These are phyloP conservation scores for Cryptococcus hybrid DNA, from an alignment of 1,284 basidiomycete genomes.

Conservation along the genomic window DNA sequence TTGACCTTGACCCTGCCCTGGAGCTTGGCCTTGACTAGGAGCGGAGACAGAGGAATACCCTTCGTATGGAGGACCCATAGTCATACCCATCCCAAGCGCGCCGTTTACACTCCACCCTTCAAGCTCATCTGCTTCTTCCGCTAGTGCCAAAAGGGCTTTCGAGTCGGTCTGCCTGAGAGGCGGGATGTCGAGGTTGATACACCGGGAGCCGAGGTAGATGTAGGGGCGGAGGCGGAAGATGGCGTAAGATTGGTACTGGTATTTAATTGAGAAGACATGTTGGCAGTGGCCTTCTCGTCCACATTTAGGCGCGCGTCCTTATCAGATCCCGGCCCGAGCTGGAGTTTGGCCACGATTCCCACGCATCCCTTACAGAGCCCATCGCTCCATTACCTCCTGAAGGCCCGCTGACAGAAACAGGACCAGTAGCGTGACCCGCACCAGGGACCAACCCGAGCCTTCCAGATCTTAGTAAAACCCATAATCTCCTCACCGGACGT, in stretches of 20 bases:
- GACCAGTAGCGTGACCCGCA: not conserved
- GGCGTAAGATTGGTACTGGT: not conserved
- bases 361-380: slow-evolving; percentile 25
- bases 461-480: slow-evolving; percentile 38
- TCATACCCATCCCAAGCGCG: not conserved
- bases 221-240: not conserved
- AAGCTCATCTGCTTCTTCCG: slow-evolving; percentile 49
- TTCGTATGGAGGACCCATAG: not conserved
- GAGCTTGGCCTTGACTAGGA: not conserved
- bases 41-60: not conserved
- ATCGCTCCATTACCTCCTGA: slow-evolving; percentile 7
- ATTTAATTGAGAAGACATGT: not conserved
- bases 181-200: slow-evolving; percentile 33
- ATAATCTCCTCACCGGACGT: slow-evolving; percentile 53
- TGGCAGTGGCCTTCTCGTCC: not conserved
- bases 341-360: slow-evolving; percentile 31
- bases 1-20: not conserved
- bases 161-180: slow-evolving; percentile 36
- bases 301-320: slow-evolving; percentile 1
- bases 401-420: slow-evolving; percentile 1
- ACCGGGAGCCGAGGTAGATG: slow-evolving; percentile 33
- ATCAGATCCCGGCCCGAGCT: slow-evolving; percentile 5
- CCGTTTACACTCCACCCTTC: slow-evolving; percentile 46
- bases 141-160: slow-evolving; percentile 48
- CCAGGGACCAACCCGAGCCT: slow-evolving; percentile 23